Conservation (phyloP, 345 rosid genomes). For the Camelina laxa region DNA sequence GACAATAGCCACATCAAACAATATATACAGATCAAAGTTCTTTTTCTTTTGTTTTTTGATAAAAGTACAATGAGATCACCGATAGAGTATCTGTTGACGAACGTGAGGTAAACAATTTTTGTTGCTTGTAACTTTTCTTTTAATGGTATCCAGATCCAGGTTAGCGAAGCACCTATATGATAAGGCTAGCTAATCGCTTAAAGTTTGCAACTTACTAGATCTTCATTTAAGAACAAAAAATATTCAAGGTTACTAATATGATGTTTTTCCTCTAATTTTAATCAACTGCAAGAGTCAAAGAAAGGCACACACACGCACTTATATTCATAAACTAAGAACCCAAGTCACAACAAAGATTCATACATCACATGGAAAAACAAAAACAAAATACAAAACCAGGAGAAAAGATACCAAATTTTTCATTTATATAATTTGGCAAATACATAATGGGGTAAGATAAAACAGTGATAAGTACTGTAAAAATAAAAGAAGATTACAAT, state of each 20-base stretch:
- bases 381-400: background rate
- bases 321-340: conserved; percentile 32
- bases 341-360: conserved; percentile 31
- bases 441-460: conserved; percentile 10
- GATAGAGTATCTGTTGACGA: too few relatives aligned
- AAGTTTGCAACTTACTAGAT: too few relatives aligned
- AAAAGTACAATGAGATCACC: background rate
- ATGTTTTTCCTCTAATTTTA: background rate
- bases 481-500: conserved; percentile 16
- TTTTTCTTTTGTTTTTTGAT: background rate
- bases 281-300: background rate
- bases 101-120: too few relatives aligned
- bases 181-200: too few relatives aligned
- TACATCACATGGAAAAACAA: conserved; percentile 18
- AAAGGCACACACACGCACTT: background rate
- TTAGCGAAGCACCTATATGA: too few relatives aligned
- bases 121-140: too few relatives aligned
- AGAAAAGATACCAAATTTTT: conserved; percentile 27
- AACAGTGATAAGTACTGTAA: conserved; percentile 32
- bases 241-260: background rate
- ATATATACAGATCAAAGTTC: background rate
- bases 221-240: too few relatives aligned
- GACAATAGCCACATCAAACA: conserved; percentile 23
- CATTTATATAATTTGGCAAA: conserved; percentile 31
- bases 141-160: too few relatives aligned